Conservation (phyloP, 2,329 filamentous ascomycete species). For the Hypoxylon sp. region DNA sequence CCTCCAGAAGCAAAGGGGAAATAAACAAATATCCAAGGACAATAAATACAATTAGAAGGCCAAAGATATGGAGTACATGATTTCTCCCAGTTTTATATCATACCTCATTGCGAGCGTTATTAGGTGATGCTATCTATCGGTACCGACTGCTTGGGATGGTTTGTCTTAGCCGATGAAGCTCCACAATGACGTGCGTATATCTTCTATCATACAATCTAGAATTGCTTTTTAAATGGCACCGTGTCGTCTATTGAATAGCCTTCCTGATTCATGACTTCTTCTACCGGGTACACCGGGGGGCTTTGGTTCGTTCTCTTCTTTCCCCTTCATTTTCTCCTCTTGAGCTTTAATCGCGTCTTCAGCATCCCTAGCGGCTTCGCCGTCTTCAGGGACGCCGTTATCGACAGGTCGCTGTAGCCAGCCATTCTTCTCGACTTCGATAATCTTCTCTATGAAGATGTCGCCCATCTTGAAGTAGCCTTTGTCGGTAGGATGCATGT, state of each 20-base stretch:
- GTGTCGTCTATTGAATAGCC: slow-evolving; percentile 21
- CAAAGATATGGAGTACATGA: background rate
- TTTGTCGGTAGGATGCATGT: slow-evolving; percentile 51
- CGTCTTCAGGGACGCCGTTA: slow-evolving; percentile 38
- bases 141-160: background rate
- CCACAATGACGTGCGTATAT: slow-evolving; percentile 8
- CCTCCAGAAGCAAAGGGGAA: background rate
- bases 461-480: slow-evolving; percentile 54
- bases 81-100: slow-evolving; percentile 8
- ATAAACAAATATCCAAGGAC: background rate
- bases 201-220: background rate
- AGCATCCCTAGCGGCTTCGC: slow-evolving; percentile 40
- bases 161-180: background rate
- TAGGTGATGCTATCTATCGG: slow-evolving; percentile 1
- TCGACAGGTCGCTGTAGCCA: slow-evolving; percentile 46
- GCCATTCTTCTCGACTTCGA: slow-evolving; percentile 50
- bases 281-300: slow-evolving; percentile 6
- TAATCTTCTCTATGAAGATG: slow-evolving; percentile 51
- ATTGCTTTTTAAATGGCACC: slow-evolving; percentile 7
- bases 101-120: slow-evolving; percentile 1
- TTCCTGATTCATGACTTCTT: slow-evolving; percentile 17
- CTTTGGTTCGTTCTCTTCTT: slow-evolving; percentile 8
- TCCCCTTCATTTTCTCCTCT: slow-evolving; percentile 25
- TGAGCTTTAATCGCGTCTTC: slow-evolving; percentile 37
- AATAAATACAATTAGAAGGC: background rate